Evolutionary conservation across 768 basidiomycete genomes (phyloP), one percentile per base, ranked within the genome.

Genomic region (Lactarius evosmus): DNA sequence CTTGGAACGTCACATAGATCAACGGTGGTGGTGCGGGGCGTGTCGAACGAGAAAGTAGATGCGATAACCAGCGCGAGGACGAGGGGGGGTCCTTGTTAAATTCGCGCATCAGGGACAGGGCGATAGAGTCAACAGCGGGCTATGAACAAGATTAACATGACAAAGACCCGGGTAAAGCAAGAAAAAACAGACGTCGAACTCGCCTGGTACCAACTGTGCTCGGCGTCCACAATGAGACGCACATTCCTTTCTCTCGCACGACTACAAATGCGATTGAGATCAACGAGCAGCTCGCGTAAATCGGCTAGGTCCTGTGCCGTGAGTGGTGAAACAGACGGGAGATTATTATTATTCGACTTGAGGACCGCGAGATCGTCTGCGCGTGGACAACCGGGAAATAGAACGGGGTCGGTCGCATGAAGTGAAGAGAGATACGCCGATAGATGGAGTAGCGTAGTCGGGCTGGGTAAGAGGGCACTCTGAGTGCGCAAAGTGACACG

Each of bases 1-100:
- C 89, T 72, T 98, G 95, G 75, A 87, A 93, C 0, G 95, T 97
- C 2, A 83, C 87, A 73, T 95, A 95, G 1, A 94, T 75, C 4
- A 93, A 77, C 0, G 93, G 91, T 60, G 62, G 41, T 25, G 64
- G 16, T 9, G 3, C 19, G 41, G 32, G 49, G 25, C 25, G 38
- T 19, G 16, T 25, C 7, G 40, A 7, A 9, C 40, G 55, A 56
- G 32, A 34, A 41, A 46, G 57, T 14, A 12, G 7, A 22, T 32
- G 33, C 38, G 57, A 22, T 16, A 16, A 50, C 33, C 49, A 46
- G 29, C 44, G 59, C 33, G 44, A 52, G 67, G n/a, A 73, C 51
- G 49, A 62, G 30, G 7, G 72, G 62, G 34, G 73, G 63, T 56
- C 22, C 60, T 75, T 79, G 75, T 97, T 96, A 76, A 89, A 97